Percentiles rank a stretch among this genome's conserved stretches.
Conservation (phyloP, 1,284 basidiomycete genomes). For the Salmacisia buchloeana region DNA sequence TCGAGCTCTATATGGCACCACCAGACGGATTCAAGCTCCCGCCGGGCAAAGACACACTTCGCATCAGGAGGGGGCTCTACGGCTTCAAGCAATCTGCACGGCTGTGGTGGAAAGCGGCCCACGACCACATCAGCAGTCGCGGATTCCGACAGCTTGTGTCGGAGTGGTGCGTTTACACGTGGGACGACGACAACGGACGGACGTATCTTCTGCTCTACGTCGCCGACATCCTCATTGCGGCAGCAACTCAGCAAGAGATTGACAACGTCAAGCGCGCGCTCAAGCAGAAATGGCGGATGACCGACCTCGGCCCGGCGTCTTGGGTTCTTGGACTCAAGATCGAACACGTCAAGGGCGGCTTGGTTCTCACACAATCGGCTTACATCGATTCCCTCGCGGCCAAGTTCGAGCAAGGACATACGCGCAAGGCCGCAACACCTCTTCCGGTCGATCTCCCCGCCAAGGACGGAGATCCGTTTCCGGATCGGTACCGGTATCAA, state of each 20-base stretch:
- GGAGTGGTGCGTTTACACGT: not conserved
- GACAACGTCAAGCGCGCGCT: not conserved
- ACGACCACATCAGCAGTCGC: not conserved
- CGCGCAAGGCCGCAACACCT: not conserved
- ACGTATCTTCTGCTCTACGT: not conserved
- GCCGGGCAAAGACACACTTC: not conserved
- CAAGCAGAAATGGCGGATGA: not conserved
- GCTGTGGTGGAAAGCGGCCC: not conserved
- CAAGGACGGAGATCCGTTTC: not conserved
- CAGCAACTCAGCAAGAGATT: not conserved
- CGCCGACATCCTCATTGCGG: not conserved
- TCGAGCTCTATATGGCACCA: not conserved
- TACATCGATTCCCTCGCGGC: not conserved
- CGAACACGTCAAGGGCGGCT: not conserved
- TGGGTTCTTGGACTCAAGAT: conserved; percentile 2
- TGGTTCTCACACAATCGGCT: not conserved
- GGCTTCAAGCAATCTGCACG: not conserved
- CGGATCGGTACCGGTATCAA: not conserved
- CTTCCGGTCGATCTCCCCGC: not conserved
- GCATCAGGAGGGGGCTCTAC: not conserved
- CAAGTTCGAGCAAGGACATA: not conserved
- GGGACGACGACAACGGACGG: not conserved
- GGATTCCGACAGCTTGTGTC: not conserved
- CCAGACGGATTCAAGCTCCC: not conserved
- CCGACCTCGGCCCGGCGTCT: not conserved